Conservation (phyloP, 768 basidiomycete genomes). For the Cystofilobasidium ferigula region DNA sequence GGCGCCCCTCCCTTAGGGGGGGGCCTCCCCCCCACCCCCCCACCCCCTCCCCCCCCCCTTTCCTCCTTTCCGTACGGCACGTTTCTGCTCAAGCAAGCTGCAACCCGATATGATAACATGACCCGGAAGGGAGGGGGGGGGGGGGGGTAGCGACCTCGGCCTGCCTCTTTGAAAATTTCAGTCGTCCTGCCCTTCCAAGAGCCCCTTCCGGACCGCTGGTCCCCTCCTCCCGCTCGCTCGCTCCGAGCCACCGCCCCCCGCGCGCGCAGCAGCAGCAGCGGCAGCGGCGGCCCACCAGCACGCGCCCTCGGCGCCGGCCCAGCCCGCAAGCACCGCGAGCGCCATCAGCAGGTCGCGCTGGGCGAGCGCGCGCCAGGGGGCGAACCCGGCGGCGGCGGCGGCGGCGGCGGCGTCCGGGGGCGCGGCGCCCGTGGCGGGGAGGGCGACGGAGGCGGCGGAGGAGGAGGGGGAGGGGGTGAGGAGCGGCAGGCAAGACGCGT, state of each 20-base stretch:
- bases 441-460: not conserved
- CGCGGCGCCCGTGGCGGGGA: not conserved
- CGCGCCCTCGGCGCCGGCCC: conserved; percentile 11
- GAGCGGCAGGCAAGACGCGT: conserved; percentile 7
- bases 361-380: conserved; percentile 10
- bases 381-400: not conserved
- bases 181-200: too few relatives aligned
- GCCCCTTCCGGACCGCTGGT: too few relatives aligned
- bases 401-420: not conserved
- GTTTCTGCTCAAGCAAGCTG: too few relatives aligned
- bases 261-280: too few relatives aligned
- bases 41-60: too few relatives aligned
- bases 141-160: too few relatives aligned
- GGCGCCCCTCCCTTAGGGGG: too few relatives aligned
- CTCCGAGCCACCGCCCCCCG: not conserved
- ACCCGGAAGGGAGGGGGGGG: too few relatives aligned
- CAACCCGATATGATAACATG: too few relatives aligned
- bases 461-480: not conserved
- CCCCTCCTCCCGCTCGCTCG: not conserved
- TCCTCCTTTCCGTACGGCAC: too few relatives aligned
- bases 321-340: not conserved
- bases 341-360: conserved; percentile 8
- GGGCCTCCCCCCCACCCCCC: too few relatives aligned
- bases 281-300: conserved; percentile 5
- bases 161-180: too few relatives aligned